Conservation (phyloP, 208 protist genomes). For the Leishmania lainsoni region DNA sequence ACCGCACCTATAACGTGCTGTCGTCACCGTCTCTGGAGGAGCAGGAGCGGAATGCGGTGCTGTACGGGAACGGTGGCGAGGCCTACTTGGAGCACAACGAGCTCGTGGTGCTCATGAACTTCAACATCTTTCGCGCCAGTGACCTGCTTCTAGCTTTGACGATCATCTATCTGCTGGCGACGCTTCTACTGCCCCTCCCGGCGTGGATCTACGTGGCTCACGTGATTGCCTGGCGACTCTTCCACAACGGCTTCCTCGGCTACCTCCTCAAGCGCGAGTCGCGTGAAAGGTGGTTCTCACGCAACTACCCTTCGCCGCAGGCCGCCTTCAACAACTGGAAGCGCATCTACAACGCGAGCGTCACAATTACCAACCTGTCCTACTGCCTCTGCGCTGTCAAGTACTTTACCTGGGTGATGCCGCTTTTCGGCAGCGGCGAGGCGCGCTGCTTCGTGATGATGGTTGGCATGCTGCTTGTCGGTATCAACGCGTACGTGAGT, state of each 20-base stretch:
- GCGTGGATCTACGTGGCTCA: conserved; percentile 58
- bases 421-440: conserved; percentile 41
- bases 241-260: conserved; percentile 82
- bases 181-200: conserved; percentile 59
- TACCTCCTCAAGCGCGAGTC: conserved; percentile 74
- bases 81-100: conserved; percentile 58
- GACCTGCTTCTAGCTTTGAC: conserved; percentile 84
- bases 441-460: conserved; percentile 52
- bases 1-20: conserved; percentile 67
- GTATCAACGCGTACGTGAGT: conserved; percentile 88
- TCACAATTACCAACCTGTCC: conserved; percentile 64
- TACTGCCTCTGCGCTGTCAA: conserved; percentile 56
- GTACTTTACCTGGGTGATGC: conserved; percentile 48
- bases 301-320: conserved; percentile 63
- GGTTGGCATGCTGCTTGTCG: conserved; percentile 58
- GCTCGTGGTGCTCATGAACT: conserved; percentile 79
- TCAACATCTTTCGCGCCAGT: conserved; percentile 73
- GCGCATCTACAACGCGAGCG: conserved; percentile 77
- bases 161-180: conserved; percentile 55
- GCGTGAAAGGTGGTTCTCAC: conserved; percentile 75
- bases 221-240: conserved; percentile 78
- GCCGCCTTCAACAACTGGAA: conserved; percentile 94
- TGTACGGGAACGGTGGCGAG: conserved; percentile 51
- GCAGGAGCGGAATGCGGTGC: conserved; percentile 41
- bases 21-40: conserved; percentile 31